Evolutionary conservation across 2,329 filamentous ascomycete species (phyloP).

Genomic region (Domatiomyces globalis): DNA sequence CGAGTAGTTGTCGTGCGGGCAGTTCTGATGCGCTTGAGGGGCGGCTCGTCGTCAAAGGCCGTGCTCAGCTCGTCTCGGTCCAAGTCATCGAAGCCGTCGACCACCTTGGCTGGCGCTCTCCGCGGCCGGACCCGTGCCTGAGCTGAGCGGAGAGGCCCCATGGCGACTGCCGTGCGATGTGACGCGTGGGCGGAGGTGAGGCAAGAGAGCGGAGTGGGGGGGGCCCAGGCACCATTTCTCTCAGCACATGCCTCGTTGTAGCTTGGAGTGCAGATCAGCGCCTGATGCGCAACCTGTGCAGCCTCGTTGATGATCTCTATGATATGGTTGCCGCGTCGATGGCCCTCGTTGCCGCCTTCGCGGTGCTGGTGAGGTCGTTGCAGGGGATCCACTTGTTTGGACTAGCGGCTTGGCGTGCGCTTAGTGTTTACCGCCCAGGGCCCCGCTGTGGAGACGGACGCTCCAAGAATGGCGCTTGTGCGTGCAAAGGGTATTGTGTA

Average conservation of each 20-base stretch:
- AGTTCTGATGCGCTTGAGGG: constrained; percentile 60
- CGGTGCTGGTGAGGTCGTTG: background rate
- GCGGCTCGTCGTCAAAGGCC: constrained; percentile 38
- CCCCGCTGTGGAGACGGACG: background rate
- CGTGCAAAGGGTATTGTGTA: background rate
- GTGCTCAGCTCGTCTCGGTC: constrained; percentile 20
- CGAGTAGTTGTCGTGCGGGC: constrained; percentile 6
- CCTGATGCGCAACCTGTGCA: background rate
- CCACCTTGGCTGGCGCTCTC: constrained; percentile 23
- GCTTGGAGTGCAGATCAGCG: background rate
- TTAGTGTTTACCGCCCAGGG: background rate
- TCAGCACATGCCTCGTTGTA: background rate
- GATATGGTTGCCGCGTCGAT: background rate
- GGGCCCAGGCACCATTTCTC: background rate
- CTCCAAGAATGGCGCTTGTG: no score
- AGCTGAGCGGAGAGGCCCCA: constrained; percentile 13
- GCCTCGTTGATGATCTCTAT: background rate
- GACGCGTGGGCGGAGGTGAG: background rate
- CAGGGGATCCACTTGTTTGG: background rate
- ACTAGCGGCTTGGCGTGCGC: background rate
- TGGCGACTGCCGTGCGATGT: constrained; percentile 4
- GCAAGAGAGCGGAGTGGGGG: background rate
- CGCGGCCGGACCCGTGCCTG: constrained; percentile 15
- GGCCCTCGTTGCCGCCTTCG: background rate
- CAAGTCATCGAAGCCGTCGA: constrained; percentile 18